Conservation (phyloP, 495 filamentous ascomycete genomes). For the Annulohypoxylon nitens region DNA sequence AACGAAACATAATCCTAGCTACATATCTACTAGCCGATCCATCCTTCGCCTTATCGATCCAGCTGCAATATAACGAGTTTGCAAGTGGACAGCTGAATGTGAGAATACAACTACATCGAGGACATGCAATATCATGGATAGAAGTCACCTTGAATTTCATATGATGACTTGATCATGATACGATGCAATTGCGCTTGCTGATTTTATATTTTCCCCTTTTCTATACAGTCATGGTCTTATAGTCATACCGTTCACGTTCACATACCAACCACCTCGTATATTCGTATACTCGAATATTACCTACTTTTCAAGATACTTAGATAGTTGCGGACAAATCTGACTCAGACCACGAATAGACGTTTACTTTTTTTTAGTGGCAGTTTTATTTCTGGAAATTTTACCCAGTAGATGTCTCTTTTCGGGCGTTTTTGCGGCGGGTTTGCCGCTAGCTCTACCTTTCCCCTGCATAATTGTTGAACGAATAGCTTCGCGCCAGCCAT, state of each 20-base stretch:
- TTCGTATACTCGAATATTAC: neutral
- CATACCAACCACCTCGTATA: neutral
- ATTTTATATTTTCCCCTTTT: neutral
- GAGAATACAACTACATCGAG: neutral
- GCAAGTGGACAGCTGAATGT: constrained; percentile 4
- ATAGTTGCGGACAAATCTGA: neutral
- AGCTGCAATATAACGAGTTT: neutral
- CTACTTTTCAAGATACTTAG: neutral
- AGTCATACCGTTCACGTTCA: neutral
- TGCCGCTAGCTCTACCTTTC: constrained; percentile 31
- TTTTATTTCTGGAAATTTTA: constrained; percentile 12
- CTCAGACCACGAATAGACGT: neutral
- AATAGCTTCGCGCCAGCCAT: constrained; percentile 44
- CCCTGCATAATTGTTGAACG: constrained; percentile 43
- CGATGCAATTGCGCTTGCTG: neutral
- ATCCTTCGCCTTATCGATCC: constrained; percentile 17
- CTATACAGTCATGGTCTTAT: neutral
- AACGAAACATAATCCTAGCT: constrained; percentile 33
- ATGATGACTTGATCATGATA: constrained; percentile 6
- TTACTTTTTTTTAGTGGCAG: neutral
- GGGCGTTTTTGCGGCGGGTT: constrained; percentile 1
- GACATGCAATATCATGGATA: neutral
- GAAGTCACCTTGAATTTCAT: neutral
- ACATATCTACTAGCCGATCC: constrained; percentile 12
- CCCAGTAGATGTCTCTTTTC: neutral